phyloP scores from a whole-genome alignment of 176 grass and related monocot genomes.

The Cenchrus americanus region DNA sequence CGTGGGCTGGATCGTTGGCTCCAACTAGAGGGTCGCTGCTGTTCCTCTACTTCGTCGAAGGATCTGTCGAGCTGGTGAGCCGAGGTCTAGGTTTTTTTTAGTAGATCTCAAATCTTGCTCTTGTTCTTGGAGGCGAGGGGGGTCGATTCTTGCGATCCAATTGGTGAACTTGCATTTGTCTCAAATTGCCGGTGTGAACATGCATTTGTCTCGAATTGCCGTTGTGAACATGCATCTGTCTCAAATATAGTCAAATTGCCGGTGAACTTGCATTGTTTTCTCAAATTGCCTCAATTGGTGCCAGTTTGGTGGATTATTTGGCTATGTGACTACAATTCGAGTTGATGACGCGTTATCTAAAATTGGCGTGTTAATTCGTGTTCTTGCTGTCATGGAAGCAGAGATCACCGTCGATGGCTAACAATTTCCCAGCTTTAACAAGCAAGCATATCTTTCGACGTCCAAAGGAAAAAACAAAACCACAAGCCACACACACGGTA shows the following conservation, averaged over 20 bases:
- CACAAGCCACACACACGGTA: background rate
- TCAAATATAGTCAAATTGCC: background rate
- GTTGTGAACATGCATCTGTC: background rate
- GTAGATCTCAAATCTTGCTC: background rate
- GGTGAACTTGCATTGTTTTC: too few relatives aligned
- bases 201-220: too few relatives aligned
- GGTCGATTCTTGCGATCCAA: constrained; percentile 14
- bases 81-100: background rate
- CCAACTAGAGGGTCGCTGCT: constrained; percentile 17
- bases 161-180: background rate
- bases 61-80: background rate
- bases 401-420: background rate
- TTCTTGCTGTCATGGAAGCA: background rate
- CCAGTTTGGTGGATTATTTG: background rate
- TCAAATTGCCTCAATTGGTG: background rate
- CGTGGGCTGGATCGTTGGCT: constrained; percentile 17
- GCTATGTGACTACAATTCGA: background rate
- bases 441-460: background rate
- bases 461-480: background rate
- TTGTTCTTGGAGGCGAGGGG: constrained; percentile 6
- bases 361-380: background rate
- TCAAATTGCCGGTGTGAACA: background rate
- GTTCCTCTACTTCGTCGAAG: background rate
- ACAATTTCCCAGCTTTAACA: background rate
- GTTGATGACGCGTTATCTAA: background rate